These are phyloP conservation scores for Neonectria neomacrospora DNA, from an alignment of 2,329 filamentous ascomycete species.

Conservation along the genomic window DNA sequence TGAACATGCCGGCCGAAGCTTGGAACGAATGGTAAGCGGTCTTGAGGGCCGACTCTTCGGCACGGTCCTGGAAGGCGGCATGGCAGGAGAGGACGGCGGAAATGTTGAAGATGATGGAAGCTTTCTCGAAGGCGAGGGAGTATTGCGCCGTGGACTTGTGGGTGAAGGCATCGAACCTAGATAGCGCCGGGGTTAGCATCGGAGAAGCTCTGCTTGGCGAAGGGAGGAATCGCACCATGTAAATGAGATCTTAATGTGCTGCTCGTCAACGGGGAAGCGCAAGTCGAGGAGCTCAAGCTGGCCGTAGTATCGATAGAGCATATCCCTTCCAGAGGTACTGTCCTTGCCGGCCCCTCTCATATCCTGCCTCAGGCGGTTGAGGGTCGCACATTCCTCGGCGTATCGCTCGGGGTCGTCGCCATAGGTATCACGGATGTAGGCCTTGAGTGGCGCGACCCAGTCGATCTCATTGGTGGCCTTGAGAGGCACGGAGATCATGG, in stretches of 20 bases:
- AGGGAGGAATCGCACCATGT: conserved; percentile 77
- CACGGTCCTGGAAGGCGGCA: conserved; percentile 90
- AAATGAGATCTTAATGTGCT: conserved; percentile 98
- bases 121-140: conserved; percentile 96
- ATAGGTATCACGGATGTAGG: conserved; percentile 92
- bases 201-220: background rate
- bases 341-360: conserved; percentile 98
- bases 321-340: conserved; percentile 90
- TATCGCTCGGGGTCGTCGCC: conserved; percentile 97
- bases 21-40: conserved; percentile 98
- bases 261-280: conserved; percentile 96
- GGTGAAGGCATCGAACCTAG: conserved; percentile 98
- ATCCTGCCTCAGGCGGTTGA: conserved; percentile 96
- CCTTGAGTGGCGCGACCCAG: conserved; percentile 92
- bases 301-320: conserved; percentile 97
- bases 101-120: conserved; percentile 99
- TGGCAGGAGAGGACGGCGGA: conserved; percentile 96
- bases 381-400: conserved; percentile 90
- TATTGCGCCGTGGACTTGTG: conserved; percentile 98
- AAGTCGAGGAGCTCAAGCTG: conserved; percentile 95
- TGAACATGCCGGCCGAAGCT: conserved; percentile 98
- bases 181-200: conserved; percentile 23
- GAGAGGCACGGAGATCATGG: conserved; percentile 94
- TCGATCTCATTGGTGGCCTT: conserved; percentile 98
- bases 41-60: conserved; percentile 92